Base-by-base conservation (phyloP, 1,284 basidiomycete species). In the Sanghuangporus baumii region DNA sequence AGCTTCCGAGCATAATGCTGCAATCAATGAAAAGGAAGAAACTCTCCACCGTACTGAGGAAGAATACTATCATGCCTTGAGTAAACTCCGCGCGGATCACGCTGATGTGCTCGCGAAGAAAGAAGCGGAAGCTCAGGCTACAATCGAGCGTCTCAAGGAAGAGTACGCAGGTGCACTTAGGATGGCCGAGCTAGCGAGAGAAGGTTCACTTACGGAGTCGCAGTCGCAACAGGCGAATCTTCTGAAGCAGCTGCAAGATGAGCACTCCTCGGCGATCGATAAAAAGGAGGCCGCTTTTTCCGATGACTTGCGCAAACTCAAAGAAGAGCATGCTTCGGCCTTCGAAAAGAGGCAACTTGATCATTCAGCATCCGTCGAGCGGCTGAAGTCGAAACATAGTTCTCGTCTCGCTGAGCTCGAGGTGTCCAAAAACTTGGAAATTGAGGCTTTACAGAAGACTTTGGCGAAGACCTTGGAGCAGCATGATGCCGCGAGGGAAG, bases 41-140 rank as follows among this genome's bases (percentile, higher is more conserved):
- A 75, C 77, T 38, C 78, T 89, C 7, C 83, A 84, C 64, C 81
- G 79, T 55, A 89, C 87, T 2, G 88, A 91, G 69, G 89, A 89
- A 69, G 87, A 92, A 68, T 91, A 90, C 69, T 91, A 91, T 70
- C 85, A 89, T 59, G 86, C 84, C 16, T 75, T 94, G 54, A 87
- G 84, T 18, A 89, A 87, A 69, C 80, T 91, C 47, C 85, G 87
- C 37, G 75, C 71, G 12, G 87, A 90, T 69, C 88, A 92, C 67
- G 79, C 83, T 2, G 82, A 85, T 62, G 77, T 80, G 23, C 72
- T 91, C 56, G 81, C 82, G 68, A 83, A 80, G 68, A 81, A 87
- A 59, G 75, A 79, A 1, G 77, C 78, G 5, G 88, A 93, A 62
- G 75, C 80, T n/a, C 76, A 80, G 41, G 82, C 81, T 1, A 77